Evolutionary conservation across 352 stramenopile genomes (phyloP).

Genomic region (Thraustochytrium sp.): DNA sequence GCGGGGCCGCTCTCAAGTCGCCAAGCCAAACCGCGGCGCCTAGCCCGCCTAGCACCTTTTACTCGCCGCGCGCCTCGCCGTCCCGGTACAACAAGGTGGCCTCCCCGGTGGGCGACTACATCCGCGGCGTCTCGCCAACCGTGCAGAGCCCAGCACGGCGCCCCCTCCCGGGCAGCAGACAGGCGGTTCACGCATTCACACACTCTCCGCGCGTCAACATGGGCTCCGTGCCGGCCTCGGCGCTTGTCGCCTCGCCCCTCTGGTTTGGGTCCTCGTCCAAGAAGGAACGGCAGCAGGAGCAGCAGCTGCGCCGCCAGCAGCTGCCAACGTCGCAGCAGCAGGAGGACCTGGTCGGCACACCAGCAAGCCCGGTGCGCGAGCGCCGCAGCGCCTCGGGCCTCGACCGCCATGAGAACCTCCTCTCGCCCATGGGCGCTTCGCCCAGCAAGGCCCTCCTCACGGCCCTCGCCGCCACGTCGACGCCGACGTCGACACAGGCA

Average conservation of each 20-base stretch:
- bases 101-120: slow-evolving; percentile 2
- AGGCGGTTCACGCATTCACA: neutral
- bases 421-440: neutral
- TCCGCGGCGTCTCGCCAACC: neutral
- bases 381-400: neutral
- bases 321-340: neutral
- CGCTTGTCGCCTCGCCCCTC: neutral
- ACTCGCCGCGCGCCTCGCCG: neutral
- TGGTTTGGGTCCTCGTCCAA: too few species aligned
- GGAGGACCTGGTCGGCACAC: neutral
- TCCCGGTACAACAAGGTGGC: neutral
- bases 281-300: neutral
- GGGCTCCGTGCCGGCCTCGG: neutral
- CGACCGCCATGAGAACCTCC: too few species aligned
- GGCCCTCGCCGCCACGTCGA: neutral
- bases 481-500: too few species aligned
- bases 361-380: neutral
- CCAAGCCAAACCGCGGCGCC: neutral
- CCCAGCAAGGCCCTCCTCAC: neutral
- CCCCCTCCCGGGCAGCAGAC: neutral
- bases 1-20: too few species aligned
- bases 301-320: neutral
- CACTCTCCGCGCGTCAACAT: neutral
- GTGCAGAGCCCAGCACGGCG: neutral
- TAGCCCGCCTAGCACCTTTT: neutral